Conservation (phyloP, 768 basidiomycete species). For the Fistulinella prunicolor region DNA sequence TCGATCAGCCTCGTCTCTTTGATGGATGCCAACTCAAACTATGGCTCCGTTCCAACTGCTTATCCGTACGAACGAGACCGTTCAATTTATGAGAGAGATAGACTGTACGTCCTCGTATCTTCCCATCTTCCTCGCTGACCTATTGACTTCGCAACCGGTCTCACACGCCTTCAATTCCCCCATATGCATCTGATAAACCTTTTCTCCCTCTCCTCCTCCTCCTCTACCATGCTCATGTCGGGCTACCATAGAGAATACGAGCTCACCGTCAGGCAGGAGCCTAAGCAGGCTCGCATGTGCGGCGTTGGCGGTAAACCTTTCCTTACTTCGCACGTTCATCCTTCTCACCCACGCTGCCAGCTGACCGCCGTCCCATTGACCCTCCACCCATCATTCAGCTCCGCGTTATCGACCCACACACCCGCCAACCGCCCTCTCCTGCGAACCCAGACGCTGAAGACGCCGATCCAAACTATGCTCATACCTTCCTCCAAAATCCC, state of each 20-base stretch:
- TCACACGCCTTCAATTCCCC: constrained; percentile 1
- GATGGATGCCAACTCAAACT: constrained; percentile 28
- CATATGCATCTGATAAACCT: constrained; percentile 14
- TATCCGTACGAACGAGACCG: constrained; percentile 32
- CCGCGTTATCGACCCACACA: constrained; percentile 70
- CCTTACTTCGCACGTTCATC: neutral
- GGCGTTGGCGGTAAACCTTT: constrained; percentile 79
- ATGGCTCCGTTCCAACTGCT: constrained; percentile 23
- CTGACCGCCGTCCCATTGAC: constrained; percentile 94
- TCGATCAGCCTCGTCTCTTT: constrained; percentile 14
- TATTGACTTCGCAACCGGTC: constrained; percentile 8
- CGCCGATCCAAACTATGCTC: constrained; percentile 42
- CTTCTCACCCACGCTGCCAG: constrained; percentile 37
- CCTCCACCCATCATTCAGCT: constrained; percentile 97
- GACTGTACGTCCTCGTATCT: constrained; percentile 29
- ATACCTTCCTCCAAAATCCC: constrained; percentile 80
- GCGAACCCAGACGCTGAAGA: constrained; percentile 33
- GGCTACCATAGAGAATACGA: constrained; percentile 68
- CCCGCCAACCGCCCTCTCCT: constrained; percentile 30
- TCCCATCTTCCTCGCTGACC: too few relatives aligned
- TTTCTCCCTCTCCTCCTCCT: too few relatives aligned
- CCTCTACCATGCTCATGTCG: constrained; percentile 7
- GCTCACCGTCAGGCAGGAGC: constrained; percentile 84
- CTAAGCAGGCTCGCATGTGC: constrained; percentile 89
- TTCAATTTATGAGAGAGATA: constrained; percentile 33